Base-by-base conservation (phyloP, 805 yeast species). In the Diddensiella caesifluorescens region DNA sequence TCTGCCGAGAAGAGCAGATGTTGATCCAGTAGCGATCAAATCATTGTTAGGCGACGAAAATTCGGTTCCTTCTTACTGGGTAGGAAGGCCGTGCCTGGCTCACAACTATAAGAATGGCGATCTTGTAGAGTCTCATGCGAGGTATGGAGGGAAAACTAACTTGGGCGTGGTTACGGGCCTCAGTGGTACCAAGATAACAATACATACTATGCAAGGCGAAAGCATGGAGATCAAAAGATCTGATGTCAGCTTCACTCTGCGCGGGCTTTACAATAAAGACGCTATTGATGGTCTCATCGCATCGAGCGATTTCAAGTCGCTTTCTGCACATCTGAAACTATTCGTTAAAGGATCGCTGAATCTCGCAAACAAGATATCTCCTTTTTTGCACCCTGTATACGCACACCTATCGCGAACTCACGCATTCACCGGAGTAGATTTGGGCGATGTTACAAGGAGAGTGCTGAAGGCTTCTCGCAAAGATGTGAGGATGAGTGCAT, bases 321-420 rank as follows among this genome's bases (percentile, higher is more conserved):
- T n/a, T n/a, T n/a, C n/a, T n/a, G n/a, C n/a, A n/a, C 32, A 29
- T 29, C 15, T 29, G 15, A 7, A 13, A 19, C 15, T n/a, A 7
- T 29, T 29, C 15, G 32, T 29, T 7, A 7, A 29, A 29, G 6
- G 16, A 6, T 7, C 32, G 9, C 16, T 29, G 16, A 19, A 29
- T 7, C 9, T 9, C 19, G 32, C 32, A 9, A 29, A 29, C 19
- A 29, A 29, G 15, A 13, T 29, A 13, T 7, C 32, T 13, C 32
- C 32, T 13, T 29, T n/a, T 29, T 13, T 29, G 32, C 32, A 29
- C 12, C 32, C 32, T 13, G 32, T 13, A n/a, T 29, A 29, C 15
- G 32, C 32, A 7, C 32, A 29, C 15, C 7, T 7, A 13, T 13
- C 32, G 6, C 9, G 32, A 13, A 7, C 9, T 7, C 12, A 19